A percentile compares a stretch with the other conserved stretches of the same genome.
Conservation (phyloP, 1,284 basidiomycete species). For the Leccinum solheimii region DNA sequence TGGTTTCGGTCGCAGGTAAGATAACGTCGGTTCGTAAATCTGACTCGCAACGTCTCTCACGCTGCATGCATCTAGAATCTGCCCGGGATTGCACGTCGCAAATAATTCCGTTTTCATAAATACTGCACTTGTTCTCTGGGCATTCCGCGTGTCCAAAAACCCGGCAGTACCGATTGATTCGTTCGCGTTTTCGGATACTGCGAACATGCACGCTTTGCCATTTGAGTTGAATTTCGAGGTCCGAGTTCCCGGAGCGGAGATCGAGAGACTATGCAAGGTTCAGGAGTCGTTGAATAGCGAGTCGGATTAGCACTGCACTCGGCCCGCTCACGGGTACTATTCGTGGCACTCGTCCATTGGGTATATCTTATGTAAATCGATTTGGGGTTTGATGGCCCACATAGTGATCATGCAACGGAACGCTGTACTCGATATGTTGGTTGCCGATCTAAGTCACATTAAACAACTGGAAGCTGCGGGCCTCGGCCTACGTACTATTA, state of each 20-base stretch:
- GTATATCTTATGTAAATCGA: background rate
- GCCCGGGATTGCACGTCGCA: slow-evolving; percentile 30
- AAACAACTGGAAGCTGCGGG: no score
- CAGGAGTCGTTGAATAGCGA: background rate
- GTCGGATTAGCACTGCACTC: background rate
- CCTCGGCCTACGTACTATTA: no score
- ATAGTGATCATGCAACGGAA: background rate
- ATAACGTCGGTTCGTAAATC: background rate
- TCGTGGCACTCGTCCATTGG: background rate
- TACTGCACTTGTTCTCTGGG: slow-evolving; percentile 26
- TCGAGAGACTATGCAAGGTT: slow-evolving; percentile 13
- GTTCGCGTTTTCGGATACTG: slow-evolving; percentile 21
- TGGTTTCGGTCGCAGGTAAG: slow-evolving; percentile 58
- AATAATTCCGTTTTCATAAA: slow-evolving; percentile 31
- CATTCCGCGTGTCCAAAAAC: slow-evolving; percentile 26
- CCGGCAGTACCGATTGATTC: slow-evolving; percentile 25
- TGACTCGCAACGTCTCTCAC: slow-evolving; percentile 10
- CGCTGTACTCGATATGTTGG: background rate
- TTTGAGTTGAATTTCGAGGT: slow-evolving; percentile 21
- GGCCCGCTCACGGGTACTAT: background rate
- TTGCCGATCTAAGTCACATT: background rate
- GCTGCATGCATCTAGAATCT: slow-evolving; percentile 16
- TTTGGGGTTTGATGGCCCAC: background rate
- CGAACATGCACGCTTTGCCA: slow-evolving; percentile 12
- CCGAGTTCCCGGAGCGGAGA: slow-evolving; percentile 4